These are phyloP conservation scores for Coleophoma cylindrospora DNA, from an alignment of 2,329 filamentous ascomycete species.

Conservation along the genomic window DNA sequence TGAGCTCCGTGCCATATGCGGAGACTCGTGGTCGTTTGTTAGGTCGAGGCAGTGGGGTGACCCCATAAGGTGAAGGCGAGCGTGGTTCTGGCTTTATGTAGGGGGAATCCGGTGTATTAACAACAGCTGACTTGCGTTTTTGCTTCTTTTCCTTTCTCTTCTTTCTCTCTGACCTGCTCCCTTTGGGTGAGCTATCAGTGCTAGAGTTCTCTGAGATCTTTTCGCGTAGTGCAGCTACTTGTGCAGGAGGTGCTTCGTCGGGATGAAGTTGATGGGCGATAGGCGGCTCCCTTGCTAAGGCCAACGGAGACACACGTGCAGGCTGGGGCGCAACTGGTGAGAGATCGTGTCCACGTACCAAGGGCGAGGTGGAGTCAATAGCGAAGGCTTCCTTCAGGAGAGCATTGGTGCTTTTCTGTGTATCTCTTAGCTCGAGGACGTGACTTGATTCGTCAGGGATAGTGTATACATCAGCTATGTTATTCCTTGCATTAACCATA, in stretches of 20 bases:
- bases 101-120: slow-evolving; percentile 40
- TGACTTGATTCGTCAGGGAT: not conserved
- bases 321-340: slow-evolving; percentile 72
- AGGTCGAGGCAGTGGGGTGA: slow-evolving; percentile 47
- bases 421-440: slow-evolving; percentile 24
- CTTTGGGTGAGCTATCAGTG: slow-evolving; percentile 56
- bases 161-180: slow-evolving; percentile 39
- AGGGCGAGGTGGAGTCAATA: slow-evolving; percentile 45
- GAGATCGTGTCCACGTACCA: slow-evolving; percentile 69
- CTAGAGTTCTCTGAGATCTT: slow-evolving; percentile 42
- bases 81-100: slow-evolving; percentile 62
- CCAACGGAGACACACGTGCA: slow-evolving; percentile 59
- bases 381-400: slow-evolving; percentile 33
- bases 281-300: slow-evolving; percentile 34
- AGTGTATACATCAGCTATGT: too few species aligned
- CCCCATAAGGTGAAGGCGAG: slow-evolving; percentile 54
- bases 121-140: slow-evolving; percentile 41
- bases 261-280: slow-evolving; percentile 18
- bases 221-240: slow-evolving; percentile 52
- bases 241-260: slow-evolving; percentile 36
- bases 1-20: slow-evolving; percentile 34
- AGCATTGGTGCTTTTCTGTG: slow-evolving; percentile 29
- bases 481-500: too few species aligned
- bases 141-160: slow-evolving; percentile 48
- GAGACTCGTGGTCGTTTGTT: slow-evolving; percentile 50